A percentile compares a stretch with the other conserved stretches of the same genome.
These are phyloP conservation scores for Coemansia sp. DNA, from an alignment of 192 early-diverging fungal genomes.

Conservation along the genomic window DNA sequence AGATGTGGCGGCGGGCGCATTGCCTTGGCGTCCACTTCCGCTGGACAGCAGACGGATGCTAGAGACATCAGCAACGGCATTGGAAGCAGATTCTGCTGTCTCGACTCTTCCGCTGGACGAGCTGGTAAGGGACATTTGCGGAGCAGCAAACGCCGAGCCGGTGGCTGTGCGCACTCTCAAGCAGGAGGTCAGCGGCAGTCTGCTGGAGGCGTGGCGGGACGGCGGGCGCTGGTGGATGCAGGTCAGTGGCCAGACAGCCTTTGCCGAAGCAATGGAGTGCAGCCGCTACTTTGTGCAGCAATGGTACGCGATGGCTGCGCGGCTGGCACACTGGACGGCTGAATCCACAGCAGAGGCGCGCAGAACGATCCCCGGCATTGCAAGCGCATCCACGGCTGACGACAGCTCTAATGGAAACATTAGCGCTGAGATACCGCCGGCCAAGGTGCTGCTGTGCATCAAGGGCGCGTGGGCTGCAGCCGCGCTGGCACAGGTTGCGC, in stretches of 20 bases:
- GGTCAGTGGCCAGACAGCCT: slow-evolving; percentile 33
- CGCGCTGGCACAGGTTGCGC: slow-evolving; percentile 17
- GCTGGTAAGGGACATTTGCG: slow-evolving; percentile 13
- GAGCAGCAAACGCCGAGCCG: slow-evolving; percentile 26
- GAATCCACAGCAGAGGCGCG: neutral
- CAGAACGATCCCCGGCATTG: neutral
- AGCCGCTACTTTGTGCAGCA: slow-evolving; percentile 20
- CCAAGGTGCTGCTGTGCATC: slow-evolving; percentile 17
- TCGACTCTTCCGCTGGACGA: neutral
- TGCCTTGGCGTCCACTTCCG: slow-evolving; percentile 33
- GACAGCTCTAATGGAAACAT: neutral
- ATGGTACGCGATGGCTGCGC: slow-evolving; percentile 17
- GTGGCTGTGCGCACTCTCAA: slow-evolving; percentile 14
- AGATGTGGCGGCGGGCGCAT: slow-evolving; percentile 24
- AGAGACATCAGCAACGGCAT: neutral
- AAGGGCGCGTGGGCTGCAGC: slow-evolving; percentile 34
- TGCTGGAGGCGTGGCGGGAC: slow-evolving; percentile 32
- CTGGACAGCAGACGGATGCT: neutral
- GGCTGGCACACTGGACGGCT: slow-evolving; percentile 29
- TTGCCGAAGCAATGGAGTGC: slow-evolving; percentile 21
- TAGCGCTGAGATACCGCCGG: slow-evolving; percentile 2
- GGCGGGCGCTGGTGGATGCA: slow-evolving; percentile 48
- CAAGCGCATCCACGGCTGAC: neutral
- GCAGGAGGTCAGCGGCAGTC: neutral
- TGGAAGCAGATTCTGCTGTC: neutral